phyloP scores from a whole-genome alignment of 345 rosid species.

The Pistacia atlantica region DNA sequence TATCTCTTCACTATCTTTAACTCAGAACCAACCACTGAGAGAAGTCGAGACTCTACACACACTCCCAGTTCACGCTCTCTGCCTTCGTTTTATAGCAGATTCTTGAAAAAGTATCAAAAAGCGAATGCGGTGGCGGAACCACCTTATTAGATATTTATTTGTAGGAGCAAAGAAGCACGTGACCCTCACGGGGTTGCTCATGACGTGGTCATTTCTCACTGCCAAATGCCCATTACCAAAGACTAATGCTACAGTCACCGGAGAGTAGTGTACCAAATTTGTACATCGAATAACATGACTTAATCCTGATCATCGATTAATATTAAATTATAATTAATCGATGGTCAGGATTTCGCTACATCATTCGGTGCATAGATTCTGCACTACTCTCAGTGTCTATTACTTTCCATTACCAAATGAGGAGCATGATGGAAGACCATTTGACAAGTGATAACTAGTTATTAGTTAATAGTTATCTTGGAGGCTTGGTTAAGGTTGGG shows the following conservation, averaged over 20 bases:
- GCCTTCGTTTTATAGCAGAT: background rate
- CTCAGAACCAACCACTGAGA: background rate
- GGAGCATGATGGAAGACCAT: background rate
- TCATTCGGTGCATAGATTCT: too few species aligned
- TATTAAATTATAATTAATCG: too few species aligned
- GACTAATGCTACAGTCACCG: too few species aligned
- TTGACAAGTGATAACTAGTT: too few species aligned
- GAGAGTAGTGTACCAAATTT: too few species aligned
- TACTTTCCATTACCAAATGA: too few species aligned
- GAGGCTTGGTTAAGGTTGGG: background rate
- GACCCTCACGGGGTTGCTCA: background rate
- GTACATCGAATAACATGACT: too few species aligned
- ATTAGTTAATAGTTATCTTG: background rate
- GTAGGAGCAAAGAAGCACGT: background rate
- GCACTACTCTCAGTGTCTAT: too few species aligned
- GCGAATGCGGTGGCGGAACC: background rate
- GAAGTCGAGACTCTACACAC: background rate
- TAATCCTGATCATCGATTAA: too few species aligned
- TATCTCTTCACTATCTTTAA: background rate
- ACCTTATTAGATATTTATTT: slow-evolving; percentile 1
- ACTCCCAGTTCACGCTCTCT: background rate
- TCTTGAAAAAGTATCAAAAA: background rate
- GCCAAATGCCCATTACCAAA: too few species aligned
- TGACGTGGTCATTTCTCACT: background rate
- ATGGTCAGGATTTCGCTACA: too few species aligned